phyloP scores from a whole-genome alignment of 768 basidiomycete genomes.

The Phlegmacium glaucopus region DNA sequence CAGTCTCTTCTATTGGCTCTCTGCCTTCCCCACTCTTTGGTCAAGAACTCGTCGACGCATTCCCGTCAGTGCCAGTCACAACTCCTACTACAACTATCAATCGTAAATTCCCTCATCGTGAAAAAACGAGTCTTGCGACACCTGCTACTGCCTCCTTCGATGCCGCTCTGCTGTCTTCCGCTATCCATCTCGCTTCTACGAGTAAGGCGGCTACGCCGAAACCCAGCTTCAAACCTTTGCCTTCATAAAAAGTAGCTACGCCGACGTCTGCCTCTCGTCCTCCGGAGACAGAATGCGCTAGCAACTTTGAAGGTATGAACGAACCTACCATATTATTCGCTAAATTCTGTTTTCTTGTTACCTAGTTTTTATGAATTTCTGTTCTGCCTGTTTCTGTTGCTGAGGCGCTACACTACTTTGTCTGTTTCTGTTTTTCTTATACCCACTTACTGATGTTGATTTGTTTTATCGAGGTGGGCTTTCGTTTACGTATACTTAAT shows the following conservation, averaged over 20 bases:
- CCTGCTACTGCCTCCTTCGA: conserved; percentile 28
- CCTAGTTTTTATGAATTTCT: neutral
- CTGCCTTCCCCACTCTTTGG: conserved; percentile 51
- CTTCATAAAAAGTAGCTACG: conserved; percentile 3
- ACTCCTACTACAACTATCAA: conserved; percentile 13
- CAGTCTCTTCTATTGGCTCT: conserved; percentile 36
- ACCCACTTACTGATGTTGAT: no score
- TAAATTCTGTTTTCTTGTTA: neutral
- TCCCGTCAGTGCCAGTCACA: conserved; percentile 64
- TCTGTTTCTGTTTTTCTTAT: no score
- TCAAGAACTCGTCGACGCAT: conserved; percentile 62
- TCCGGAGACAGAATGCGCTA: conserved; percentile 15
- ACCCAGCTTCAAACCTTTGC: conserved; percentile 1
- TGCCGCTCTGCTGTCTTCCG: conserved; percentile 44
- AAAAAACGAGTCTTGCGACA: conserved; percentile 6
- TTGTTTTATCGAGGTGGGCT: no score
- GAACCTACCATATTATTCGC: neutral
- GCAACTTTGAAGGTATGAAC: neutral
- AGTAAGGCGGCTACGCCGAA: conserved; percentile 9
- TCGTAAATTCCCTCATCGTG: conserved; percentile 4
- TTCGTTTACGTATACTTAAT: neutral
- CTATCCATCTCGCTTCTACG: conserved; percentile 36
- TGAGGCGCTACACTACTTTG: no score
- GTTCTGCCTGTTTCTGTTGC: no score
- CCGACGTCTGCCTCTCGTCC: conserved; percentile 8